phyloP scores from a whole-genome alignment of 2,329 filamentous ascomycete genomes.

The Acrodontium crateriforme region DNA sequence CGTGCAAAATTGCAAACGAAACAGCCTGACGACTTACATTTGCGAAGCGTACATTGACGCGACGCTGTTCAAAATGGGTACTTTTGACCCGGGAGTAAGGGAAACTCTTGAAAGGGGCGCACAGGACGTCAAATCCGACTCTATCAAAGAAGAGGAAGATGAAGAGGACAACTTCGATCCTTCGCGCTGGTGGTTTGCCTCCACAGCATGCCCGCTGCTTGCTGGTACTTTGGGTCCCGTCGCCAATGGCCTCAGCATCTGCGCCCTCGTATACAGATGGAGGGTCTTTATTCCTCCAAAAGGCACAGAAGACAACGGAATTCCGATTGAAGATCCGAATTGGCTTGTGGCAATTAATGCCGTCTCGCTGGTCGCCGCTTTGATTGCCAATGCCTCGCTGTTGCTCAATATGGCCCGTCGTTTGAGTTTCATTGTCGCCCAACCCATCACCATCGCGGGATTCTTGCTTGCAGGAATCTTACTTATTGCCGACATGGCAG shows the following conservation, averaged over 20 bases:
- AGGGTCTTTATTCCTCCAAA: conserved; percentile 37
- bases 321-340: conserved; percentile 37
- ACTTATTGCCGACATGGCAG: conserved; percentile 38
- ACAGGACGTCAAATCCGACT: conserved; percentile 27
- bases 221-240: conserved; percentile 32
- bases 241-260: conserved; percentile 26
- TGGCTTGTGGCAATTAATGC: conserved; percentile 42
- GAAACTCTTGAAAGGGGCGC: conserved; percentile 34
- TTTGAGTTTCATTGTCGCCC: conserved; percentile 40
- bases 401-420: conserved; percentile 47
- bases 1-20: too few relatives aligned
- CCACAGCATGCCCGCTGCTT: conserved; percentile 43
- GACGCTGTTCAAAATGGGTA: conserved; percentile 17
- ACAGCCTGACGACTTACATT: too few relatives aligned
- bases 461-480: conserved; percentile 42
- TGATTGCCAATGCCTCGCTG: conserved; percentile 41
- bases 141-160: conserved; percentile 21
- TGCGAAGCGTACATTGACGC: too few relatives aligned
- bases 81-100: conserved; percentile 38
- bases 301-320: conserved; percentile 29
- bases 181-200: conserved; percentile 46
- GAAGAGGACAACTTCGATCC: conserved; percentile 31
- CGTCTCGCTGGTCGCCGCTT: conserved; percentile 39
- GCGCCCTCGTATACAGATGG: conserved; percentile 43
- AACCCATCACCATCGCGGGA: conserved; percentile 47